Evolutionary conservation across 2,329 filamentous ascomycete genomes (phyloP).

Genomic region (Botryotinia narcissicola): DNA sequence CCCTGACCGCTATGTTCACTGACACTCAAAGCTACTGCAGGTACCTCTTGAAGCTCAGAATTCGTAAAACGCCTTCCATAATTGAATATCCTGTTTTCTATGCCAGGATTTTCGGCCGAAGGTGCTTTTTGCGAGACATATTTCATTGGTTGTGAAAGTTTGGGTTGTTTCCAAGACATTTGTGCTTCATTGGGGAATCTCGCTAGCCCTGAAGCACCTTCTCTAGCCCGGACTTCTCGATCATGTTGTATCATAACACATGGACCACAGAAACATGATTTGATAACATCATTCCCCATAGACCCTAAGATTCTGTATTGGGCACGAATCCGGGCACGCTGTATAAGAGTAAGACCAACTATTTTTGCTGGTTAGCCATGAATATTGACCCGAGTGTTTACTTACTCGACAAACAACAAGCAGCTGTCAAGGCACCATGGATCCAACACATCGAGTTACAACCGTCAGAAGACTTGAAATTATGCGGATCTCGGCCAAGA

Average conservation of each 20-base stretch:
- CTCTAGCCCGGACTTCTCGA: constrained; percentile 44
- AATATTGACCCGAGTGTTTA: not conserved
- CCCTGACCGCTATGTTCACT: not conserved
- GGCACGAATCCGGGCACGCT: constrained; percentile 41
- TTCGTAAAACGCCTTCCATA: constrained; percentile 11
- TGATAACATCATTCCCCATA: constrained; percentile 38
- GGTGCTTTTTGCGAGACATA: constrained; percentile 23
- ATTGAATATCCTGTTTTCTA: constrained; percentile 10
- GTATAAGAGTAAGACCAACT: constrained; percentile 18
- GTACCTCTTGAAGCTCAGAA: not conserved
- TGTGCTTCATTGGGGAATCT: constrained; percentile 8
- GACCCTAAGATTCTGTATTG: constrained; percentile 45
- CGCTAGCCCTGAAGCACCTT: constrained; percentile 36
- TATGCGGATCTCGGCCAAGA: constrained; percentile 42
- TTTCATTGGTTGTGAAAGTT: constrained; percentile 29
- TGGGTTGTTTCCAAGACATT: constrained; percentile 4
- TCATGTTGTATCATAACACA: constrained; percentile 46
- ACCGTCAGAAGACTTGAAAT: constrained; percentile 37
- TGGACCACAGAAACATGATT: constrained; percentile 42
- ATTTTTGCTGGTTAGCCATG: not conserved
- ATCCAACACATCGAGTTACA: constrained; percentile 43
- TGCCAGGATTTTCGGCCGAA: constrained; percentile 2
- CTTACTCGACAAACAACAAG: constrained; percentile 11
- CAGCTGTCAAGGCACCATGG: constrained; percentile 32
- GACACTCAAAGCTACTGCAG: not conserved